Conservation (phyloP, 2,329 filamentous ascomycete genomes). For the Trichoderma polysporum region DNA sequence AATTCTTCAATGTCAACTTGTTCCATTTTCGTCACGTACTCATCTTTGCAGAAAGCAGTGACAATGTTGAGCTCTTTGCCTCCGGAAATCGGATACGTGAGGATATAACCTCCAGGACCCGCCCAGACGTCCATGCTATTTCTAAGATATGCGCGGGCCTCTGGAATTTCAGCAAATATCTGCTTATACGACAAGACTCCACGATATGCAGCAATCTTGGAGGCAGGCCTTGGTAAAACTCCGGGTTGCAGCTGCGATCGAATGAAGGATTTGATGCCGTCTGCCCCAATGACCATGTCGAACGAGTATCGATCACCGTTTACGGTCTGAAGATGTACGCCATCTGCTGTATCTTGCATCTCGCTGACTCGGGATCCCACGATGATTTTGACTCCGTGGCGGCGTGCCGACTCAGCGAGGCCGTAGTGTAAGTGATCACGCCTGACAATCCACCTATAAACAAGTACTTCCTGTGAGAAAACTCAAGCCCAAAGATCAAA, state of each 20-base stretch:
- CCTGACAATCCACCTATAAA: background rate
- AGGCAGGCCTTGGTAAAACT: background rate
- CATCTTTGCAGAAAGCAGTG: background rate
- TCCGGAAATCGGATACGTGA: background rate
- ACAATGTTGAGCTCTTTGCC: slow-evolving; percentile 1
- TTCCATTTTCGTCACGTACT: background rate
- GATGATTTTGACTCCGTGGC: background rate
- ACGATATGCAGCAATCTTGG: background rate
- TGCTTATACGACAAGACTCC: background rate
- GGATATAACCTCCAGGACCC: background rate
- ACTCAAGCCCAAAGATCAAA: too few relatives aligned
- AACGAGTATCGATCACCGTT: background rate
- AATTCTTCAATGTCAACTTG: background rate
- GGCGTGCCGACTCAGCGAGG: background rate
- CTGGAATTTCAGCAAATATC: background rate
- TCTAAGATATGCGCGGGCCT: background rate
- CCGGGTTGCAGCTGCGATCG: background rate
- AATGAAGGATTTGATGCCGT: background rate
- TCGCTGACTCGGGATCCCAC: background rate
- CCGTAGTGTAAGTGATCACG: background rate
- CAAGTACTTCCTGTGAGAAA: too few relatives aligned
- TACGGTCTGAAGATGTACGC: background rate
- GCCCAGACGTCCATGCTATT: slow-evolving; percentile 8
- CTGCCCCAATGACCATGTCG: background rate
- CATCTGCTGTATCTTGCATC: background rate